Conservation (phyloP, 306 rosid species). For the Acacia confusa region DNA sequence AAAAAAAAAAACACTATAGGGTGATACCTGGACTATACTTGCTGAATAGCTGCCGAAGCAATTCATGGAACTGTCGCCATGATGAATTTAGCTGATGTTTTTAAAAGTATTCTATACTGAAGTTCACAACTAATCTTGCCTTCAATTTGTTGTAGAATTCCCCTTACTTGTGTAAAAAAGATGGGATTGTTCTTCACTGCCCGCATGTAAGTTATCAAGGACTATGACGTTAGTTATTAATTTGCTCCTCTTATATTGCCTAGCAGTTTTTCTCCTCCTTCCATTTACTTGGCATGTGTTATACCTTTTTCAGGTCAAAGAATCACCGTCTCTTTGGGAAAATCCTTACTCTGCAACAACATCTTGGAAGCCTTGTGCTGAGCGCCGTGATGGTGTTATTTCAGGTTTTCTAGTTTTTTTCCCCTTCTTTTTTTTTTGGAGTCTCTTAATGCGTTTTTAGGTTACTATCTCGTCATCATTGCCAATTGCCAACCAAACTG, state of each 20-base stretch:
- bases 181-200: constrained; percentile 92
- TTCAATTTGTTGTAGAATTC: constrained; percentile 61
- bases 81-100: background rate
- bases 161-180: constrained; percentile 88
- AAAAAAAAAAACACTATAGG: background rate
- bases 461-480: constrained; percentile 3
- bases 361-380: constrained; percentile 98
- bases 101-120: constrained; percentile 5
- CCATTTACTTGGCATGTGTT: background rate
- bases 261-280: background rate
- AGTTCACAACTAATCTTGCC: constrained; percentile 17
- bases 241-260: background rate
- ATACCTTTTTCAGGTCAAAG: constrained; percentile 66
- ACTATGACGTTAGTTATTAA: constrained; percentile 25
- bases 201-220: constrained; percentile 69
- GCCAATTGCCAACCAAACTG: constrained; percentile 3
- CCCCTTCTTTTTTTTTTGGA: background rate
- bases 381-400: constrained; percentile 78
- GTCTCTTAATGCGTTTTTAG: constrained; percentile 4
- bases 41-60: background rate
- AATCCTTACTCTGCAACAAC: constrained; percentile 92
- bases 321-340: constrained; percentile 92
- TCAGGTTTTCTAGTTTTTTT: constrained; percentile 50
- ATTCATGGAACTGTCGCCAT: background rate
- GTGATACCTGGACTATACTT: background rate